Base-by-base conservation (phyloP, 805 yeast genomes). In the Saccharomycopsis oosterbeekiorum region DNA sequence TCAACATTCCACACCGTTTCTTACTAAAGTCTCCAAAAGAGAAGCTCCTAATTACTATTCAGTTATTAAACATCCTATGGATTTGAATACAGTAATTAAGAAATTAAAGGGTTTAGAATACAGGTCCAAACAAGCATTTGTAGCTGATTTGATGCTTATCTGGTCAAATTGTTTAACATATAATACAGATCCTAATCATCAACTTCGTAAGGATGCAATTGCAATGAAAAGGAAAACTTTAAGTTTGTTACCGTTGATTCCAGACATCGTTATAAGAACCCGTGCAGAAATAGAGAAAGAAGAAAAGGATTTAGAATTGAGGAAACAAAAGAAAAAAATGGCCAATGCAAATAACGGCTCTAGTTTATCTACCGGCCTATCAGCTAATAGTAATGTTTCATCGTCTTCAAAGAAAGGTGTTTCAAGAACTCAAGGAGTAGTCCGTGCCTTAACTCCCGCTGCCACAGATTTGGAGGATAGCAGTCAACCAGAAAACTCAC, bases 1-100 rank as follows among this genome's bases (percentile, higher is more conserved):
- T 0, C 97, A 94, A 69, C 98, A 94, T 73, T 91, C 97, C 0
- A 91, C 97, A 0, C 96, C 98, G 0, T 94, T 94, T 69, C 77
- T 94, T 66, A 94, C 92, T 74, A 89, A 89, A 70, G 99, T 94
- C n/a, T 89, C 94, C 62, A 94, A 94, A 70, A 80, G 99, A 60
- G 99, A 94, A 69, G 99, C 99, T 0, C 99, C 99, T 8, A 94
- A 94, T 70, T 94, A 94, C 73, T 90, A 90, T 66, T 85, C 86
- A 61, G 80, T 94, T 51, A 93, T 94, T 68, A 92, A 90, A 68
- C 83, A 82, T 62, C 98, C 99, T 24, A 94, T 94, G 99, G 99
- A 94, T 70, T 77, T 94, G 66, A 92, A 91, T 69, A 93, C 97
- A 0, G 97, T 96, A 14, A 79, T 90, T 84, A 92, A 91, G 69